Percentiles rank a stretch among this genome's conserved stretches.
phyloP scores from a whole-genome alignment of 139 green algal species.

The Micromonas commoda region DNA sequence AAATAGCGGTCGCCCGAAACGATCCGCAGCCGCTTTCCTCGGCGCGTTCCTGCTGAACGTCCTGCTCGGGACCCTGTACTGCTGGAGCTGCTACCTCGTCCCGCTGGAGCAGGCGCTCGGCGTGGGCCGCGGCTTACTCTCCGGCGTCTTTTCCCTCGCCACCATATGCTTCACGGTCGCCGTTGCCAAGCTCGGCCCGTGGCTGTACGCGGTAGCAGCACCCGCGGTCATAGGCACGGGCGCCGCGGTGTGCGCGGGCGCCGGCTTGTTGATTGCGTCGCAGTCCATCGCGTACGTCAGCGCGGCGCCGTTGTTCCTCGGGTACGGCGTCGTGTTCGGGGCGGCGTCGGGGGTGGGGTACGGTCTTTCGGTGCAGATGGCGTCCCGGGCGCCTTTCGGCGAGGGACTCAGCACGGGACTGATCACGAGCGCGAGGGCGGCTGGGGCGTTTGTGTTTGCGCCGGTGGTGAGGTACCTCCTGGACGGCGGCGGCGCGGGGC shows the following conservation, averaged over 20 bases:
- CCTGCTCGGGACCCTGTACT: constrained; percentile 18
- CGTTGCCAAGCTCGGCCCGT: neutral
- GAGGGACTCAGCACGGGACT: neutral
- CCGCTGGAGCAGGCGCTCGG: constrained; percentile 12
- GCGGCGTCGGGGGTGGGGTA: constrained; percentile 18
- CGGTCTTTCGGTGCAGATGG: constrained; percentile 23
- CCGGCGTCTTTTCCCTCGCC: constrained; percentile 15
- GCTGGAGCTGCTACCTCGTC: constrained; percentile 21
- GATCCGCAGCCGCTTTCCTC: too few relatives aligned
- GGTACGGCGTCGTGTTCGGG: constrained; percentile 17
- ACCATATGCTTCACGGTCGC: constrained; percentile 1
- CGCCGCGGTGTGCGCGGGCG: neutral
- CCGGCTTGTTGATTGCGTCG: constrained; percentile 5
- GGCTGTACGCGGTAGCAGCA: neutral
- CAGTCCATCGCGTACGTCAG: neutral
- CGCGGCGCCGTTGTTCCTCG: constrained; percentile 9
- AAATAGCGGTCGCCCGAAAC: too few relatives aligned
- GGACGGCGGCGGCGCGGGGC: neutral
- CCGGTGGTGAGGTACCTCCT: neutral
- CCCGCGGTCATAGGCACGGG: neutral
- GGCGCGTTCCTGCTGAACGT: constrained; percentile 18
- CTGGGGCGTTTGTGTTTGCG: constrained; percentile 16
- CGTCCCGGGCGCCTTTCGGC: neutral
- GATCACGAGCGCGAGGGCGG: constrained; percentile 8
- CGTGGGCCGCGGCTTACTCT: constrained; percentile 1